Base-by-base conservation (phyloP, 2,329 filamentous ascomycete species). In the Achaetomium macrosporum region DNA sequence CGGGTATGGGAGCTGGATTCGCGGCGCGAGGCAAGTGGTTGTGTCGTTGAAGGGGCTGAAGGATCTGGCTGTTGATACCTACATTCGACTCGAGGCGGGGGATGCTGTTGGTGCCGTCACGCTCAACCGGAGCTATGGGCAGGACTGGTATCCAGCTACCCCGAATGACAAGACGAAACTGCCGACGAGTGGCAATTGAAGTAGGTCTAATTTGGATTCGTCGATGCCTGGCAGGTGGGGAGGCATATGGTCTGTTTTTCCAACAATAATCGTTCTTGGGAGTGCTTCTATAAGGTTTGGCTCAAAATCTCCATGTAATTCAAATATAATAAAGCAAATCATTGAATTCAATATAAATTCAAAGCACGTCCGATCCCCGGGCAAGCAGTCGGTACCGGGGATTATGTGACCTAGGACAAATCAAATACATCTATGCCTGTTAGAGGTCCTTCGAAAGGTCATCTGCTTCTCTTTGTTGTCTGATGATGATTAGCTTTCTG, bases 1-100 rank as follows among this genome's bases (percentile, higher is more conserved):
- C 0, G 85, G 85, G 0, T 88, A 88, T 59, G 82, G 83, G 0
- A 72, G 73, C 42, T 86, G 79, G 79, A 76, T 77, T 10, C 76
- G 84, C 0, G 85, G 84, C 1, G 74, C 76, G 5, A 59, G 45
- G 71, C 76, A 56, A 68, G 69, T 79, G 39, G 58, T 71, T 1
- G 54, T 79, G 11, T 59, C 68, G 2, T 61, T 55, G 51, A 56
- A 56, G 11, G 54, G 47, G 25, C 44, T 65, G 9, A 35, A 33
- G 49, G 42, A 57, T 2, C 58, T 64, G 41, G 66, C 64, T 9
- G 60, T 78, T 0, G 70, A 76, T 33, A 80, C 76, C 0, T 81
- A 76, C 73, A 71, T 79, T 47, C 67, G 76, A 16, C 66, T 81
- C 47, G 77, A 81, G 59, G 68, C 71, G 45, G 73, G 73, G 0